These are phyloP conservation scores for Arthonia radiata DNA, from an alignment of 495 filamentous ascomycete species.

Conservation along the genomic window DNA sequence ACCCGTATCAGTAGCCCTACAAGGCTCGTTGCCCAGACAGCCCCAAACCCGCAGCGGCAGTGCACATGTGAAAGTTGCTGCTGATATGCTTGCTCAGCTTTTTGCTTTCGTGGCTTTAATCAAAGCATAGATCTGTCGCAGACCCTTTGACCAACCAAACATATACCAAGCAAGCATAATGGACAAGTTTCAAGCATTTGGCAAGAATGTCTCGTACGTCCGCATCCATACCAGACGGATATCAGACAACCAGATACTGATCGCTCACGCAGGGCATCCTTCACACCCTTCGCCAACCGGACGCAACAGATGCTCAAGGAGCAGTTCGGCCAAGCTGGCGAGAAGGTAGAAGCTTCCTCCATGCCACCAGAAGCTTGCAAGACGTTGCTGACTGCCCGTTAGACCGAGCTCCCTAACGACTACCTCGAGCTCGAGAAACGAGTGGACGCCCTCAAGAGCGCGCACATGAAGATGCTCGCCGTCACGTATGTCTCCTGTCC, in stretches of 20 bases:
- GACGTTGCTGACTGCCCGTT: neutral
- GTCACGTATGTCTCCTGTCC: conserved; percentile 66
- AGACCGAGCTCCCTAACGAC: conserved; percentile 90
- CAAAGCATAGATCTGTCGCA: too few species aligned
- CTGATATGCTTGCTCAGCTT: too few species aligned
- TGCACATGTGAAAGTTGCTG: too few species aligned
- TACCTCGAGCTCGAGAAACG: conserved; percentile 98
- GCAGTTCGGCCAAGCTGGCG: conserved; percentile 82
- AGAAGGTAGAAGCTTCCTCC: conserved; percentile 35
- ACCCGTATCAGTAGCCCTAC: too few species aligned
- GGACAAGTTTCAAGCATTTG: conserved; percentile 22
- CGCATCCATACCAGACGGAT: conserved; percentile 3
- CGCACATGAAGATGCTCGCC: conserved; percentile 84
- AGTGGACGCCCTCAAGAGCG: conserved; percentile 89
- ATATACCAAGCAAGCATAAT: too few species aligned
- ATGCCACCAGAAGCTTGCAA: neutral
- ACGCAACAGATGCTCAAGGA: conserved; percentile 95
- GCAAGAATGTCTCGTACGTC: conserved; percentile 46
- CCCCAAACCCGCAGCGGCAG: too few species aligned
- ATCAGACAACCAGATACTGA: conserved; percentile 8
- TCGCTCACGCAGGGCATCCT: conserved; percentile 25
- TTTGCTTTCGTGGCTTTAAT: too few species aligned
- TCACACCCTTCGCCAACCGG: conserved; percentile 79
- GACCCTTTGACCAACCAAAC: too few species aligned
- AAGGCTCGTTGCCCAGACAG: too few species aligned